phyloP scores from a whole-genome alignment of 768 basidiomycete species.

The Mycena rosella region DNA sequence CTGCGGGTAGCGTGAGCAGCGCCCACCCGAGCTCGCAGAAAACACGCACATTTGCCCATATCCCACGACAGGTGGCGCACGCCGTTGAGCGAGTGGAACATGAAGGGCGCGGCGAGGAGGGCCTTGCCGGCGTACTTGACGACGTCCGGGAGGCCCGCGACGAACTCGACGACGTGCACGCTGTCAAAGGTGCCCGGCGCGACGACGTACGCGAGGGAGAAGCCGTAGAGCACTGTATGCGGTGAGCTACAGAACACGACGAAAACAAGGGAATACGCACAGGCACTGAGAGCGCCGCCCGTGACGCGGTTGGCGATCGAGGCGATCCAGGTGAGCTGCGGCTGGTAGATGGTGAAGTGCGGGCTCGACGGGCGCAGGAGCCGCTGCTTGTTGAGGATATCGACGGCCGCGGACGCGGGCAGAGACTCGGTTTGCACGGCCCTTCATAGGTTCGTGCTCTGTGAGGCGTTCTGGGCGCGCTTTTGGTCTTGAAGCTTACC shows the following conservation, averaged over 20 bases:
- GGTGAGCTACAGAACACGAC: too few species aligned
- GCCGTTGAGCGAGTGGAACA: too few species aligned
- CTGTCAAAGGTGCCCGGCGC: too few species aligned
- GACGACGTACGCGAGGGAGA: too few species aligned
- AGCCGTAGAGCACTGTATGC: too few species aligned
- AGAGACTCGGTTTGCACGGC: slow-evolving; percentile 75
- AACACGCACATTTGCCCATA: slow-evolving; percentile 83
- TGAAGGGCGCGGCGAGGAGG: too few species aligned
- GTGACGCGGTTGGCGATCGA: slow-evolving; percentile 93
- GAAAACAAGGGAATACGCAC: slow-evolving; percentile 71
- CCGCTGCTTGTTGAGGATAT: slow-evolving; percentile 90
- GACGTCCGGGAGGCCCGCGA: too few species aligned
- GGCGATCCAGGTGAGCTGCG: slow-evolving; percentile 89
- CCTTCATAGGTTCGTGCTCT: slow-evolving; percentile 46
- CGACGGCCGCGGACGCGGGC: slow-evolving; percentile 65
- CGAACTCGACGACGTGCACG: too few species aligned
- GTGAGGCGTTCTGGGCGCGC: not conserved
- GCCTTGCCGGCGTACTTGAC: too few species aligned
- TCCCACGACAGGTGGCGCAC: slow-evolving; percentile 96
- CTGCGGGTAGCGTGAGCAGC: slow-evolving; percentile 53
- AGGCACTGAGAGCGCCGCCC: slow-evolving; percentile 81
- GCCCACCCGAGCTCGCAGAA: slow-evolving; percentile 11
- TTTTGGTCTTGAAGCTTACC: slow-evolving; percentile 47
- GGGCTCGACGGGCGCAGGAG: slow-evolving; percentile 91
- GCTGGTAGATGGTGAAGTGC: slow-evolving; percentile 97